Evolutionary conservation across 202 grass and related monocot species (phyloP), one percentile per base, ranked within the genome.

Genomic region (Schoenoplectus triqueter): DNA sequence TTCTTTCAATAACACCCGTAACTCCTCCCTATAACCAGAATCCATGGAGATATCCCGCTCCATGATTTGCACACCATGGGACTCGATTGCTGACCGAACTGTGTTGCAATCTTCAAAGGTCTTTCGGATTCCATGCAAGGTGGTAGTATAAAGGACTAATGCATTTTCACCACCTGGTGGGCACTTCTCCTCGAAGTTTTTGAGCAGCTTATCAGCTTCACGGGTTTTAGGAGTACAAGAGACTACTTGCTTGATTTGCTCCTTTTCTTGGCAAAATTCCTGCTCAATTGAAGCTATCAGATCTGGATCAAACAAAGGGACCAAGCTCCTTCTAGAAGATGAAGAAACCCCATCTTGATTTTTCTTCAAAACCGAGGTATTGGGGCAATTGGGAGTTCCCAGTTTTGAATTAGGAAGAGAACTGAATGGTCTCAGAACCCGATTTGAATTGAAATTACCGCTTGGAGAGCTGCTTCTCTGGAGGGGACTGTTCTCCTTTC

Each of bases 21-120:
- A 69, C 85, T 99, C 96, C 88, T 99, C 91, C 64, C 85, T 90
- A 89, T 96, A 96, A 1, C 96, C 96, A 13, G 90, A 92, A 85
- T 99, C 96, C 96, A 99, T 99, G 81, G 96, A 99, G 82, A 99
- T 92, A 92, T 99, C 96, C 56, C 96, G 88, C 86, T 96, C 96
- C 65, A 89, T 90, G 59, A 95, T 77, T 85, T 92, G 85, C 44
- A 99, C 91, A 76, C 92, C 87, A 73, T 94, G 91, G 17, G 86
- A 84, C 64, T 96, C 93, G 60, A 99, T 89, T 46, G 78, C 78
- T 0, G 96, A 91, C 48, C 96, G 89, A 80, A 94, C 96, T 9
- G 80, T 86, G 84, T 99, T 99, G 87, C 96, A 99, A 18, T 99
- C 93, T 86, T 99, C 91, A 77, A 94, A 99, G 20, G 96, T 99